Percentiles rank a stretch among this genome's conserved stretches.
phyloP scores from a whole-genome alignment of 768 basidiomycete genomes.

The Lactarius sp. region DNA sequence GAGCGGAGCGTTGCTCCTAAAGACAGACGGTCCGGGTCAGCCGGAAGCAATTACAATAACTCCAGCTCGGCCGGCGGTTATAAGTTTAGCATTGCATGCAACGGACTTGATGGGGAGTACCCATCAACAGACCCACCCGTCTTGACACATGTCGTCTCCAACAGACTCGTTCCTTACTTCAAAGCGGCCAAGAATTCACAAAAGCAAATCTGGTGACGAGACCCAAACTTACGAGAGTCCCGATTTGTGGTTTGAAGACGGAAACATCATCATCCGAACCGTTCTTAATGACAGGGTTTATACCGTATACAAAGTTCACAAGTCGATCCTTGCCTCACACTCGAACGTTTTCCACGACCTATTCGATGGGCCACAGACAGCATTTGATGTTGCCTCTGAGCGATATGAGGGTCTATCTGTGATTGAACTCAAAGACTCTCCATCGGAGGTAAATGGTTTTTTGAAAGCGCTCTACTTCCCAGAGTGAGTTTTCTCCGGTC shows the following conservation, averaged over 20 bases:
- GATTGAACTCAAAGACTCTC: slow-evolving; percentile 20
- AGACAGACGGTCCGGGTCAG: not conserved
- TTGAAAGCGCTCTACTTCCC: slow-evolving; percentile 22
- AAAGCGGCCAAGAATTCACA: slow-evolving; percentile 10
- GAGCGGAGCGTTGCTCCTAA: too few relatives aligned
- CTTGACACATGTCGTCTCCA: slow-evolving; percentile 19
- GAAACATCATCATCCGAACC: slow-evolving; percentile 23
- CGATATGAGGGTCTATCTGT: slow-evolving; percentile 22
- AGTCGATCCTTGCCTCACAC: slow-evolving; percentile 19
- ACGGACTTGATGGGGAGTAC: not conserved
- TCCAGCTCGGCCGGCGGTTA: not conserved
- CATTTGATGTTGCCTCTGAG: slow-evolving; percentile 19
- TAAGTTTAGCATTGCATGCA: not conserved
- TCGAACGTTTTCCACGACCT: slow-evolving; percentile 21
- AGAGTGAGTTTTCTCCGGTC: slow-evolving; percentile 7
- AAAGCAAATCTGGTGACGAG: slow-evolving; percentile 7
- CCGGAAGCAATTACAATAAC: not conserved
- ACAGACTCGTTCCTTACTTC: slow-evolving; percentile 13
- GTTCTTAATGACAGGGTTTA: not conserved
- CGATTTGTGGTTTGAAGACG: slow-evolving; percentile 24
- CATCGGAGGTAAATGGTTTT: slow-evolving; percentile 17
- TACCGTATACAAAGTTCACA: slow-evolving; percentile 23
- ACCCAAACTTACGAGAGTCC: slow-evolving; percentile 16
- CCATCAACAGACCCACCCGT: not conserved
- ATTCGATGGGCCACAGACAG: slow-evolving; percentile 14